Conservation (phyloP, 495 filamentous ascomycete species). For the Tuber microsphaerosporum region DNA sequence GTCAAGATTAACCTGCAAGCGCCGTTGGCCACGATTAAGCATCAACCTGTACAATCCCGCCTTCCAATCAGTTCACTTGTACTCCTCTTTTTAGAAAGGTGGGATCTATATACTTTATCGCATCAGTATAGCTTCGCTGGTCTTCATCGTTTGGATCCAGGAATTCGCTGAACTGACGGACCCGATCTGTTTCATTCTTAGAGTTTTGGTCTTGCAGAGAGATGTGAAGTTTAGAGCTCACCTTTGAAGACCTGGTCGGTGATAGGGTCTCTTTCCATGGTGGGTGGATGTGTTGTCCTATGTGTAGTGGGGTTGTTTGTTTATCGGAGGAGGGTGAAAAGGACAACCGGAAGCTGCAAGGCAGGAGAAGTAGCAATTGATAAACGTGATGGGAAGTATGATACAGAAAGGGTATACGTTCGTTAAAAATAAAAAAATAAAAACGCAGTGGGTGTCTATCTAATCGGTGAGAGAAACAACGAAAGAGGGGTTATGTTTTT, state of each 20-base stretch:
- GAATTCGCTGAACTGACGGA: slow-evolving; percentile 38
- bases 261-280: slow-evolving; percentile 1
- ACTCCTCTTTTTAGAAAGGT: not conserved
- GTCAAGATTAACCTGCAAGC: slow-evolving; percentile 82
- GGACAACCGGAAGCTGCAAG: not conserved
- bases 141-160: slow-evolving; percentile 38
- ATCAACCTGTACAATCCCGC: slow-evolving; percentile 55
- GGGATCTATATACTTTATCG: slow-evolving; percentile 17
- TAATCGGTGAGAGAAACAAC: not conserved
- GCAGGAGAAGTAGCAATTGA: not conserved
- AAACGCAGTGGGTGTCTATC: not conserved
- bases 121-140: slow-evolving; percentile 35
- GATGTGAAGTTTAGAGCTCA: not conserved
- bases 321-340: not conserved
- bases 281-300: not conserved
- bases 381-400: not conserved
- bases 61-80: slow-evolving; percentile 1
- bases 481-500: not conserved
- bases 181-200: slow-evolving; percentile 27
- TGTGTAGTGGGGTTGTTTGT: slow-evolving; percentile 2
- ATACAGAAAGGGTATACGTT: not conserved
- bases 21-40: slow-evolving; percentile 75
- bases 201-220: not conserved
- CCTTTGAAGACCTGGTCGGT: slow-evolving; percentile 3
- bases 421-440: not conserved